These are phyloP conservation scores for Colletotrichum euphorbiae DNA, from an alignment of 2,329 filamentous ascomycete species.

Conservation along the genomic window DNA sequence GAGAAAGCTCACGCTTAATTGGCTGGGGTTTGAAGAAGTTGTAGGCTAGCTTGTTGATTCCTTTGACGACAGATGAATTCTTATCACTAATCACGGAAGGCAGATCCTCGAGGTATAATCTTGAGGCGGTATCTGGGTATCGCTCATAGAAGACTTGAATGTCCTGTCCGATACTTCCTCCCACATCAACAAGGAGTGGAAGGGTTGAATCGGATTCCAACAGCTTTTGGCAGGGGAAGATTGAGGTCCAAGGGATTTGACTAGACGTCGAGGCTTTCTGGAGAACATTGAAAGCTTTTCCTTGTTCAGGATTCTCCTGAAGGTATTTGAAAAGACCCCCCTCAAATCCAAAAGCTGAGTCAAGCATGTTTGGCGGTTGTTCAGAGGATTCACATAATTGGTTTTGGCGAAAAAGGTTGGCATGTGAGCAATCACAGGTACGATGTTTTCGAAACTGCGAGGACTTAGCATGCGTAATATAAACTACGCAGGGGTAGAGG, in stretches of 20 bases:
- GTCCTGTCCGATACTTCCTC: conserved; percentile 20
- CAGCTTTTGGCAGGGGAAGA: conserved; percentile 5
- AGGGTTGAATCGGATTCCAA: not conserved
- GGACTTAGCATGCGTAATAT: no score
- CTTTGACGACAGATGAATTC: not conserved
- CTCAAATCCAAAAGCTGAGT: not conserved
- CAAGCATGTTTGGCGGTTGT: not conserved
- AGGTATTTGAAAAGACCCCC: conserved; percentile 13
- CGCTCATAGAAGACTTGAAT: conserved; percentile 5
- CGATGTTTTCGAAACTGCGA: not conserved
- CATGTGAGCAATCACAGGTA: conserved; percentile 1
- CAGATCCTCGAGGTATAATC: conserved; percentile 25
- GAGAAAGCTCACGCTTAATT: conserved; percentile 37
- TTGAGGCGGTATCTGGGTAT: conserved; percentile 6
- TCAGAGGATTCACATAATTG: not conserved
- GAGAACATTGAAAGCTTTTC: conserved; percentile 9
- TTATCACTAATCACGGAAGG: conserved; percentile 20
- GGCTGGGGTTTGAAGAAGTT: conserved; percentile 55
- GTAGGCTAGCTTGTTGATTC: conserved; percentile 43
- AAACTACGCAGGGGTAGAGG: no score
- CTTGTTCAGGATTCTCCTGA: not conserved
- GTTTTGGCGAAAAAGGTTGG: not conserved
- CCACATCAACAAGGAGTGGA: conserved; percentile 24
- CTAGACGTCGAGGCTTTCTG: not conserved
- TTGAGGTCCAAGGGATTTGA: conserved; percentile 10